Evolutionary conservation across 352 stramenopile species (phyloP).

Genomic region (Globisporangium sylvaticum): DNA sequence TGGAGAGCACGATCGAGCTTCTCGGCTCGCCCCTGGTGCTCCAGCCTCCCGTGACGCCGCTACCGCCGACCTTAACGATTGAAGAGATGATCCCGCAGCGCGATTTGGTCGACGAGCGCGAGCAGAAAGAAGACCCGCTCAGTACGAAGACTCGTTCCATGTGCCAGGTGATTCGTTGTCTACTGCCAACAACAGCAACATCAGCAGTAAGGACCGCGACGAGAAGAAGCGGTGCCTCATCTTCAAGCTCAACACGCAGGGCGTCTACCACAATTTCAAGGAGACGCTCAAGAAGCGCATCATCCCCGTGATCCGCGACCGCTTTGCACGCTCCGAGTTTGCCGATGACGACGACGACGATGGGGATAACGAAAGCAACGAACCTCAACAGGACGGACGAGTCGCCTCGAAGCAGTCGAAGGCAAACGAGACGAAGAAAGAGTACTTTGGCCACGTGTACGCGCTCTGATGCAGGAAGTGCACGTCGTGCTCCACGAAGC

Average conservation of each 20-base stretch:
- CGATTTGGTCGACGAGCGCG: constrained; percentile 40
- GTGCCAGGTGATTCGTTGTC: neutral
- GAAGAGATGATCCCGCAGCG: constrained; percentile 50
- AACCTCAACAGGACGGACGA: neutral
- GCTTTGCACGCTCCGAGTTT: constrained; percentile 30
- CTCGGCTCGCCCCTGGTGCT: constrained; percentile 34
- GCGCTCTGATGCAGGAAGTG: constrained; percentile 77
- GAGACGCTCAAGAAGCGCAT: constrained; percentile 80
- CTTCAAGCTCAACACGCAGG: constrained; percentile 73
- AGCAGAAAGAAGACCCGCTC: constrained; percentile 37
- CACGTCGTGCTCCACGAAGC: constrained; percentile 56
- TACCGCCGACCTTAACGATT: constrained; percentile 28
- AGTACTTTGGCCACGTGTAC: constrained; percentile 68
- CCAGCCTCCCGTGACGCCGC: constrained; percentile 25
- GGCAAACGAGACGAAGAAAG: constrained; percentile 34
- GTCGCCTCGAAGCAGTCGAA: neutral
- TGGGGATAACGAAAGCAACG: constrained; percentile 4
- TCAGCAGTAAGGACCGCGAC: constrained; percentile 26
- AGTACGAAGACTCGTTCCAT: constrained; percentile 49
- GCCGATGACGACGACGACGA: constrained; percentile 19
- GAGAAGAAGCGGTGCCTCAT: constrained; percentile 73
- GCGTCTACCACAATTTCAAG: constrained; percentile 78
- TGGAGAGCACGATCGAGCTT: constrained; percentile 32
- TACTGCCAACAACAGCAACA: neutral
- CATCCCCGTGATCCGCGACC: constrained; percentile 65